Evolutionary conservation across 2,329 filamentous ascomycete genomes (phyloP).

Genomic region (Verticillium nonalfalfae): DNA sequence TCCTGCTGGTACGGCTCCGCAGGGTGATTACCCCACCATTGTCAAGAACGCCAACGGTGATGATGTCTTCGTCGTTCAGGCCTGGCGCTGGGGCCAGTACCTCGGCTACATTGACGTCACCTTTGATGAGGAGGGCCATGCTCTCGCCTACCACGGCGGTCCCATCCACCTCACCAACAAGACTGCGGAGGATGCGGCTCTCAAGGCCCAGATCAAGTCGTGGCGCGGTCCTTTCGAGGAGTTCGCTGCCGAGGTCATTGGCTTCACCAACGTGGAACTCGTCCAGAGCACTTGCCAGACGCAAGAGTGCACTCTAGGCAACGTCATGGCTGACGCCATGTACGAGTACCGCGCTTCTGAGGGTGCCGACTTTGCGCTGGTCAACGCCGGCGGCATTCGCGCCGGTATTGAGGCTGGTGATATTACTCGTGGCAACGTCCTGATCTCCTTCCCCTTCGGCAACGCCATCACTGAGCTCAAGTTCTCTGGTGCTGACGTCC

Average conservation of each 20-base stretch:
- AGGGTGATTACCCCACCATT: conserved; percentile 59
- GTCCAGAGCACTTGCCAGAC: conserved; percentile 53
- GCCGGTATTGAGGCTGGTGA: conserved; percentile 55
- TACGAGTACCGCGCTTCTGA: conserved; percentile 46
- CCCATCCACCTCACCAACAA: conserved; percentile 59
- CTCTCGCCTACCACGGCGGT: conserved; percentile 56
- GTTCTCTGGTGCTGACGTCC: conserved; percentile 46
- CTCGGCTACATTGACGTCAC: conserved; percentile 62
- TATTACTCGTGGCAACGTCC: conserved; percentile 56
- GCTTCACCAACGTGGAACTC: conserved; percentile 45
- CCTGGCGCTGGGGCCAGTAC: conserved; percentile 64
- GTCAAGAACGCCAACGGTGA: conserved; percentile 53
- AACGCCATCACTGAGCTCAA: conserved; percentile 56
- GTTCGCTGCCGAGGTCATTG: conserved; percentile 52
- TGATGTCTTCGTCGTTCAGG: conserved; percentile 63
- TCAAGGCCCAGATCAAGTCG: conserved; percentile 50
- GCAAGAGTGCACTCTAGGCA: conserved; percentile 51
- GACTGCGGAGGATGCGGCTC: conserved; percentile 47
- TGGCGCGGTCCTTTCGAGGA: conserved; percentile 58
- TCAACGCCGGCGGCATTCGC: conserved; percentile 59
- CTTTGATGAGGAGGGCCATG: conserved; percentile 53
- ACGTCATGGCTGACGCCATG: conserved; percentile 54
- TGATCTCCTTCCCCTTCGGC: conserved; percentile 60
- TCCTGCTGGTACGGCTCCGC: conserved; percentile 28
- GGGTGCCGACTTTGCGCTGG: conserved; percentile 48